Conservation (phyloP, 2,329 filamentous ascomycete species). For the Fusarium acutatum region DNA sequence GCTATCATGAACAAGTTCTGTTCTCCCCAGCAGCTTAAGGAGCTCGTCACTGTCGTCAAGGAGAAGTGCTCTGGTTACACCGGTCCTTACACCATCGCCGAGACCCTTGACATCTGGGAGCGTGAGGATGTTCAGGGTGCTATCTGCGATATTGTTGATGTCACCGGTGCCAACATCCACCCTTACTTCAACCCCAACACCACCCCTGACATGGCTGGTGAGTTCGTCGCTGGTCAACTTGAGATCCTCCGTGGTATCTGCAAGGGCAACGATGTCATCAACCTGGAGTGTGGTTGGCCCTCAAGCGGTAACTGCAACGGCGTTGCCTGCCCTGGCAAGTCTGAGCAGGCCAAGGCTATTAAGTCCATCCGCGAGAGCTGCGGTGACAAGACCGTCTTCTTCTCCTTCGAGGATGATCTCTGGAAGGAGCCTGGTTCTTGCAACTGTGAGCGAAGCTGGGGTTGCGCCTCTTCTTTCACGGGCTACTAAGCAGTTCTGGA, state of each 20-base stretch:
- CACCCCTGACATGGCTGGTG: conserved; percentile 71
- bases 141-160: conserved; percentile 79
- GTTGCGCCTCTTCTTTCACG: conserved; percentile 53
- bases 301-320: conserved; percentile 75
- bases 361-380: conserved; percentile 70
- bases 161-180: conserved; percentile 88
- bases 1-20: conserved; percentile 79
- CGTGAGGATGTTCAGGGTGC: conserved; percentile 61
- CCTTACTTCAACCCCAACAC: conserved; percentile 88
- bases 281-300: conserved; percentile 94
- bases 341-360: conserved; percentile 78
- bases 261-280: conserved; percentile 75
- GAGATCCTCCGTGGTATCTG: conserved; percentile 75
- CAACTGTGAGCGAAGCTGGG: conserved; percentile 84
- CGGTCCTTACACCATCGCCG: conserved; percentile 82
- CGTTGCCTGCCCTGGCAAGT: conserved; percentile 70
- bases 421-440: conserved; percentile 81
- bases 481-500: conserved; percentile 25
- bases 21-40: conserved; percentile 69
- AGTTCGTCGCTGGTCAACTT: conserved; percentile 79
- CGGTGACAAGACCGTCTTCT: conserved; percentile 78
- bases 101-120: conserved; percentile 83
- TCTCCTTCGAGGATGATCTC: conserved; percentile 79
- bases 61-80: conserved; percentile 75
- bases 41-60: conserved; percentile 76